A percentile compares a stretch with the other conserved stretches of the same genome.
phyloP scores from a whole-genome alignment of 148 eudicot species.

The Vaccinium myrtillus region DNA sequence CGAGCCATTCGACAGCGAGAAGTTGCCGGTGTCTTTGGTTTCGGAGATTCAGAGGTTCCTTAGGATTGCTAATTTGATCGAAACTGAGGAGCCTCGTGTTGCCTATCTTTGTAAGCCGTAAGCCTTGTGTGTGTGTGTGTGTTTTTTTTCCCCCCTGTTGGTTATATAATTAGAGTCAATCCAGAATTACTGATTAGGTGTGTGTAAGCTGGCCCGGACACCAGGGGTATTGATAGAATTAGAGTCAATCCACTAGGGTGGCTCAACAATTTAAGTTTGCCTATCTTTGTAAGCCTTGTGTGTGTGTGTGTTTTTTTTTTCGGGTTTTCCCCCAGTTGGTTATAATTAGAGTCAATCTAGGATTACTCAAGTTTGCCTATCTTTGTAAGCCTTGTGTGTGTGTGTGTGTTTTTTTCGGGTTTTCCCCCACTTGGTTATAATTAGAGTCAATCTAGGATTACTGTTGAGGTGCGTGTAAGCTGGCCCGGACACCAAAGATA shows the following conservation, averaged over 20 bases:
- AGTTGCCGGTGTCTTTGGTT: conserved; percentile 70
- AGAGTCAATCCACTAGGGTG: neutral
- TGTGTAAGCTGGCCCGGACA: neutral
- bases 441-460: neutral
- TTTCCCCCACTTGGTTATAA: neutral
- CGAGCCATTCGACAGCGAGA: conserved; percentile 89
- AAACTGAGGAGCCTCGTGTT: conserved; percentile 82
- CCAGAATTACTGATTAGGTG: neutral
- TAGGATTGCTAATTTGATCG: conserved; percentile 83
- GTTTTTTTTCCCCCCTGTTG: neutral
- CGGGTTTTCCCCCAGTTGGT: neutral
- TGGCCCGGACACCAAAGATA: neutral
- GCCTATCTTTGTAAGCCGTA: conserved; percentile 84
- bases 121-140: conserved; percentile 21
- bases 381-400: conserved; percentile 49
- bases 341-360: neutral
- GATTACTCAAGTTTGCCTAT: conserved; percentile 31
- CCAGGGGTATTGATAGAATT: neutral
- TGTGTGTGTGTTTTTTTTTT: too few relatives aligned
- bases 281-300: conserved; percentile 60
- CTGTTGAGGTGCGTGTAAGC: too few relatives aligned
- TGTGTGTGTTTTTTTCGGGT: too few relatives aligned
- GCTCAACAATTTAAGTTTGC: conserved; percentile 20
- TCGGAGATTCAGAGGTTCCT: conserved; percentile 78
- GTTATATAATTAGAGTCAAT: neutral